phyloP scores from a whole-genome alignment of 805 yeast genomes.

The Suhomyces pyralidae region DNA sequence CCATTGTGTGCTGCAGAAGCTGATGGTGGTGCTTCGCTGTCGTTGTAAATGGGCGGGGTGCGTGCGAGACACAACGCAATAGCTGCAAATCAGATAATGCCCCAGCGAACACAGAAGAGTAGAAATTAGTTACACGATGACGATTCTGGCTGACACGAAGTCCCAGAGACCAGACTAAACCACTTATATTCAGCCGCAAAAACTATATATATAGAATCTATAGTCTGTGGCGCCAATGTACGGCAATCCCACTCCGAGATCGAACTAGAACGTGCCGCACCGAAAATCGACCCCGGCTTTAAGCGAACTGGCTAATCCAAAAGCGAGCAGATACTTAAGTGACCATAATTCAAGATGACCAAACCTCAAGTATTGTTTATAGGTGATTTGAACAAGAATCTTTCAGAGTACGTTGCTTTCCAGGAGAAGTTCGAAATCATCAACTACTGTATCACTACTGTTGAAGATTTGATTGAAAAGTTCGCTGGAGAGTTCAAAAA shows the following conservation, averaged over 20 bases:
- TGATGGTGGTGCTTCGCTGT: neutral
- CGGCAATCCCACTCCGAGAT: neutral
- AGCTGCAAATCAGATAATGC: neutral
- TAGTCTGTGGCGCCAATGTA: neutral
- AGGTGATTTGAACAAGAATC: slow-evolving; percentile 46
- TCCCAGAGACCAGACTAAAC: neutral
- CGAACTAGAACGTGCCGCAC: neutral
- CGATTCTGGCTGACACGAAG: neutral
- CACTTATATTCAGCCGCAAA: neutral
- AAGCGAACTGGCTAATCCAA: neutral
- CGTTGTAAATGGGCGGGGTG: neutral
- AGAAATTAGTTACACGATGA: neutral
- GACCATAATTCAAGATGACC: neutral
- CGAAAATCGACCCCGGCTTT: neutral
- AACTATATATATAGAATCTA: neutral
- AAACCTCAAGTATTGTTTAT: slow-evolving; percentile 45
- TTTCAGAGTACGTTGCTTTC: slow-evolving; percentile 48
- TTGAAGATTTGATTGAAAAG: slow-evolving; percentile 40
- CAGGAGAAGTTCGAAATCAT: slow-evolving; percentile 33
- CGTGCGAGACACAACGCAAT: neutral
- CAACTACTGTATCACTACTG: slow-evolving; percentile 39
- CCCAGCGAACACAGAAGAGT: neutral
- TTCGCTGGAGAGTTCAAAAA: slow-evolving; percentile 40
- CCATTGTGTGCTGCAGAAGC: slow-evolving; percentile 5
- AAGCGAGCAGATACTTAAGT: neutral